These are phyloP conservation scores for Populus hybrid DNA, from an alignment of 441 rosid genomes.

Conservation along the genomic window DNA sequence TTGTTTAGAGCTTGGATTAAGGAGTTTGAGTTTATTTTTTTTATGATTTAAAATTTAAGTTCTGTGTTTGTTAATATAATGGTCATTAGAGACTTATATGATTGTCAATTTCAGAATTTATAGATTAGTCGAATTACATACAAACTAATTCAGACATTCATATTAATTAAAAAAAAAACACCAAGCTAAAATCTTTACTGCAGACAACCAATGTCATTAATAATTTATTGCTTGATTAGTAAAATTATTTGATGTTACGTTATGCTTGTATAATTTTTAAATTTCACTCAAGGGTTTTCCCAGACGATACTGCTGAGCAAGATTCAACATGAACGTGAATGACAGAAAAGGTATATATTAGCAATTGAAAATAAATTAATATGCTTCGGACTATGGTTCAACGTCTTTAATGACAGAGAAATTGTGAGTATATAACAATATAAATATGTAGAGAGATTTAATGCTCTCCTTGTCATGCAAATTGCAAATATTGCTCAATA, in stretches of 20 bases:
- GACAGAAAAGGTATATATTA: neutral
- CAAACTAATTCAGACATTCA: fast-evolving
- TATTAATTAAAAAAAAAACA: neutral
- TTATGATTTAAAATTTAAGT: too few relatives aligned
- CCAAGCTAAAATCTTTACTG: neutral
- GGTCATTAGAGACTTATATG: too few relatives aligned
- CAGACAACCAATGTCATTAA: neutral
- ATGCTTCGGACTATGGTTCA: neutral
- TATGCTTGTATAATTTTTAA: neutral
- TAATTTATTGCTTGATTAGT: neutral
- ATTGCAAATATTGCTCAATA: neutral
- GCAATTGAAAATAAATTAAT: neutral
- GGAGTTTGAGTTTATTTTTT: too few relatives aligned
- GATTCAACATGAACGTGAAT: neutral
- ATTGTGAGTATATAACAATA: too few relatives aligned
- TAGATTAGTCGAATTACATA: too few relatives aligned
- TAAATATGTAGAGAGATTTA: neutral
- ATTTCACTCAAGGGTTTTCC: neutral
- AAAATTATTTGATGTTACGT: neutral
- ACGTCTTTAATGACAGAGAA: neutral
- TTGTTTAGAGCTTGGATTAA: too few relatives aligned
- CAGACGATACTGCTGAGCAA: neutral
- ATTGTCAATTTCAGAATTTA: fast-evolving
- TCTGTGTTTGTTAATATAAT: too few relatives aligned
- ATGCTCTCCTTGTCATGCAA: neutral